Evolutionary conservation across 2,329 filamentous ascomycete genomes (phyloP), one percentile per base, ranked within the genome.

Genomic region (Ceratocystis eucalypticola): DNA sequence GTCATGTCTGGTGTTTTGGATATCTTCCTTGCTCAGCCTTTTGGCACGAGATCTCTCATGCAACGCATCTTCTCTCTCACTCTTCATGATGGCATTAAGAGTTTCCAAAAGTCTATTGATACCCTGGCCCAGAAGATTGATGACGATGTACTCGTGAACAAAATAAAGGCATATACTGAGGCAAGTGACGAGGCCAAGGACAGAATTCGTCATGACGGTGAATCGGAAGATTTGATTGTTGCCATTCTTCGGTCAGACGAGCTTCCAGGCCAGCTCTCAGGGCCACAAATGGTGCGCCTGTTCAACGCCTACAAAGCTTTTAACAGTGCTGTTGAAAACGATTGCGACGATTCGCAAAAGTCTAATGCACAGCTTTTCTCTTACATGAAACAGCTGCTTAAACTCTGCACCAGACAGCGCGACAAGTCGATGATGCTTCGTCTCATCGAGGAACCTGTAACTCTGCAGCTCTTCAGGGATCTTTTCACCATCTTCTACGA

Each of bases 401-500:
- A 97, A 78, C 80, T 99, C 44, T 88, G 91, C 75, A 93, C 91
- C 10, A 84, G 94, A 62, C 90, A 96, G 73, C 84, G 93, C 61
- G 94, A 99, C 75, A 99, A 99, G 84, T 80, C 86, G 41, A 96
- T 96, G 92, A 97, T 99, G 93, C 80, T 96, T 65, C 84, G 86
- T 69, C 86, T 97, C 72, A 94, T 99, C 64, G 92, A 97, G 76
- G 93, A 99, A 77, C 91, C 94, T 0, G 92, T 93, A n/a, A 97
- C 94, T 0, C 80, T 99, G n/a, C 88, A 95, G 73, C 82, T 99
- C 33, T 94, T 99, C 82, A 86, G 91, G 61, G 94, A 99, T 72
- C 82, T 99, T 28, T 97, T 99, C 75, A 96, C 91, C 44, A 97
- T 99, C 74, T 99, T 99, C 78, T 99, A 99, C 76, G 94, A 99